phyloP scores from a whole-genome alignment of 1,284 basidiomycete genomes.

The Austroboletus niveus region DNA sequence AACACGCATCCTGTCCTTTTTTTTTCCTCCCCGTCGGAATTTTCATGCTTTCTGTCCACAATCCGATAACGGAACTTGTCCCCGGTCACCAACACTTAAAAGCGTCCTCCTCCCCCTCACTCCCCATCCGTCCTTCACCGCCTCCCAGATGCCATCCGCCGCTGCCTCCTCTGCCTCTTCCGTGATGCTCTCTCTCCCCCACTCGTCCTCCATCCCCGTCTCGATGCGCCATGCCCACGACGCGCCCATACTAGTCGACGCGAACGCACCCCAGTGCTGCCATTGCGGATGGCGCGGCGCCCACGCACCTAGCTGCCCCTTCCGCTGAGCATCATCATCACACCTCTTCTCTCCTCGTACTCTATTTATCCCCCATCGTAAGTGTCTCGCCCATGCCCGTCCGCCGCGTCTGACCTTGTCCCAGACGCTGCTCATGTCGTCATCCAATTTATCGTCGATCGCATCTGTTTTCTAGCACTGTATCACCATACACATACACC shows the following conservation, averaged over 20 bases:
- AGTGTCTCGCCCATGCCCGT: constrained; percentile 16
- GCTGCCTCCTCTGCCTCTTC: constrained; percentile 16
- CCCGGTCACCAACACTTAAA: constrained; percentile 31
- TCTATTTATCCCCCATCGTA: constrained; percentile 27
- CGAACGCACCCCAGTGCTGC: constrained; percentile 68
- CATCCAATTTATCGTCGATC: constrained; percentile 31
- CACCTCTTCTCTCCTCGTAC: background rate
- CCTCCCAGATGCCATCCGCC: constrained; percentile 23
- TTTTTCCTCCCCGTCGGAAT: constrained; percentile 30
- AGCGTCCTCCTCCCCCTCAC: constrained; percentile 10
- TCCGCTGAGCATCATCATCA: constrained; percentile 35
- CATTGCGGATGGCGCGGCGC: constrained; percentile 69
- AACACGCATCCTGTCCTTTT: constrained; percentile 34
- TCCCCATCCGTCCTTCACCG: background rate
- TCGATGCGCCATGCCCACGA: constrained; percentile 21
- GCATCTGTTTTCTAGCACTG: constrained; percentile 30
- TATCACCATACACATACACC: constrained; percentile 35
- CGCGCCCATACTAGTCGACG: constrained; percentile 25
- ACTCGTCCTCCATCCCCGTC: constrained; percentile 19
- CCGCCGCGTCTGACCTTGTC: background rate
- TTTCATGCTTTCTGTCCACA: constrained; percentile 35
- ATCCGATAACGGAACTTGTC: constrained; percentile 37
- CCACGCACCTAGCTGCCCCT: constrained; percentile 68
- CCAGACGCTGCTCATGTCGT: constrained; percentile 29
- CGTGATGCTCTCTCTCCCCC: constrained; percentile 6